Evolutionary conservation across 2,329 filamentous ascomycete species (phyloP), one percentile per base, ranked within the genome.

Genomic region (Calonectria pauciramosa): DNA sequence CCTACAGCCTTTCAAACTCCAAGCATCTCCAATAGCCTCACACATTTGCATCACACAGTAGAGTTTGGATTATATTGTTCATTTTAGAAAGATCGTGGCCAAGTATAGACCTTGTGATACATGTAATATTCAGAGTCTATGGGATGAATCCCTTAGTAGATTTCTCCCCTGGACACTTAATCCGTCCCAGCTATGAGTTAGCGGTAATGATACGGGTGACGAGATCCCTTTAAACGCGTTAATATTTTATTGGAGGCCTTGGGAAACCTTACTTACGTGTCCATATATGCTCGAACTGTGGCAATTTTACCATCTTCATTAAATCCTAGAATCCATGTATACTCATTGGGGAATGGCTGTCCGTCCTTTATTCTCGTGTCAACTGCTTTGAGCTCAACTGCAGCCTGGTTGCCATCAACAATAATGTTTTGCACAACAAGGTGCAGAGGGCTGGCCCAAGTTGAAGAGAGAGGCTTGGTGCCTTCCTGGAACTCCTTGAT

Each of bases 341-440:
- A 68, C 14, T 68, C 65, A 11, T 68, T 68, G 0, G 65, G 65
- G 4, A 68, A 68, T 14, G 65, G 32, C 20, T 68, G n/a, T 3
- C 65, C 65, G 18, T 54, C 47, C 10, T 54, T 68, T 7, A 51
- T 68, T 18, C 54, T 52, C 16, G 65, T 68, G 18, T 68, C 49
- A 11, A 54, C 49, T 1, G 65, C 65, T 13, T 68, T 68, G 2
- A 68, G 23, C 23, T 68, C 65, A 4, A 68, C 65, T 8, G 65
- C 65, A 13, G 65, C 65, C 41, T 68, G 65, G 16, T 68, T 54
- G 32, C 65, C 65, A 54, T 68, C 65, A 28, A 68, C 65, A 9
- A 68, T 68, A 11, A 68, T 54, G 9, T 68, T 68, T 38, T 68
- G 47, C 6, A 54, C 49, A 23, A 68, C 34, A 1, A 68, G 49